These are phyloP conservation scores for Wallemia hederae DNA, from an alignment of 1,284 basidiomycete species.

Conservation along the genomic window DNA sequence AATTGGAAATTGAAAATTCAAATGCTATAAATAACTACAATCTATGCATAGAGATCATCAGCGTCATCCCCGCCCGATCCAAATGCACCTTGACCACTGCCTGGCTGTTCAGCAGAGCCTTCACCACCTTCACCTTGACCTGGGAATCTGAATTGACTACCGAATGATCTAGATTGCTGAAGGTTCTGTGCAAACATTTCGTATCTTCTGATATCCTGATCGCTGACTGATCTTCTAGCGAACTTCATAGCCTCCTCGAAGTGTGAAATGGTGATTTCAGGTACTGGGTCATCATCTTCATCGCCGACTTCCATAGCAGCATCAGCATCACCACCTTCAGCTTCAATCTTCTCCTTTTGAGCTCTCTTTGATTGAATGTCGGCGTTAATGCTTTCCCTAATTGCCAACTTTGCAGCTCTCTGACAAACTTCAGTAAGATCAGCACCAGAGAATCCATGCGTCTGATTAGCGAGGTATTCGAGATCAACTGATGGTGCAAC, in stretches of 20 bases:
- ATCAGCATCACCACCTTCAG: slow-evolving; percentile 23
- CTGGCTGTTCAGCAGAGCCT: slow-evolving; percentile 15
- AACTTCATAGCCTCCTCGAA: slow-evolving; percentile 96
- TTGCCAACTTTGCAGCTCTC: slow-evolving; percentile 83
- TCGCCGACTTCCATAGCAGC: slow-evolving; percentile 41
- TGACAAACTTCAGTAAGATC: slow-evolving; percentile 98
- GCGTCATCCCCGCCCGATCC: slow-evolving; percentile 40
- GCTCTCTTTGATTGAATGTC: slow-evolving; percentile 61
- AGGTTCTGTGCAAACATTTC: slow-evolving; percentile 74
- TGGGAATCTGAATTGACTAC: slow-evolving; percentile 88
- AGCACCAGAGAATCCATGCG: slow-evolving; percentile 96
- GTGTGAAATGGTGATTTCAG: slow-evolving; percentile 72
- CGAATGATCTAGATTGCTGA: slow-evolving; percentile 52
- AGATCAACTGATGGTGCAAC: slow-evolving; percentile 64
- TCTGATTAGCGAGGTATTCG: slow-evolving; percentile 61
- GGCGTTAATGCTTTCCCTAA: slow-evolving; percentile 75
- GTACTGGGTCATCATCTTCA: slow-evolving; percentile 67
- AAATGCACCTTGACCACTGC: slow-evolving; percentile 47
- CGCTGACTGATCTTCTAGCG: slow-evolving; percentile 67
- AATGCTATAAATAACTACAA: not conserved
- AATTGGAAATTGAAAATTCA: too few species aligned
- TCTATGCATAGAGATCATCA: slow-evolving; percentile 52
- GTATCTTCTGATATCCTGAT: slow-evolving; percentile 79
- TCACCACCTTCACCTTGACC: slow-evolving; percentile 16
- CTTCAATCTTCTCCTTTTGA: slow-evolving; percentile 49